phyloP scores from a whole-genome alignment of 2,329 filamentous ascomycete species.

The Calonectria fujianensis region DNA sequence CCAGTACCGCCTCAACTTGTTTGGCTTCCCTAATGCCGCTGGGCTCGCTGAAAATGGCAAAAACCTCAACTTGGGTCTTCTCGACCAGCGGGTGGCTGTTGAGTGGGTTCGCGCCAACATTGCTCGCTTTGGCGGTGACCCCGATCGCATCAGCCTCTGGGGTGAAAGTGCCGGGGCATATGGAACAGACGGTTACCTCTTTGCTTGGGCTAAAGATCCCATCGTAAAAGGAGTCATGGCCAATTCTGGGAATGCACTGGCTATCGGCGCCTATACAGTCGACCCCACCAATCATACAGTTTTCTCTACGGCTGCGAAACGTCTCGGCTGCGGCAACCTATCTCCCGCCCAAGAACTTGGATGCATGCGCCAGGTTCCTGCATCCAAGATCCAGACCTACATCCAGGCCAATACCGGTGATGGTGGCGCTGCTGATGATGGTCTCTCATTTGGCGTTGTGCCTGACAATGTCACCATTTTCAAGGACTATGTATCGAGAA shows the following conservation, averaged over 20 bases:
- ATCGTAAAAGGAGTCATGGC: conserved; percentile 46
- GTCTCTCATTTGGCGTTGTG: conserved; percentile 34
- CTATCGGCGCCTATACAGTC: conserved; percentile 31
- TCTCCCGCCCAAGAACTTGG: conserved; percentile 25
- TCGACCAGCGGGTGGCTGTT: conserved; percentile 48
- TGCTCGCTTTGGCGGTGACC: conserved; percentile 46
- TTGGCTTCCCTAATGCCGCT: conserved; percentile 42
- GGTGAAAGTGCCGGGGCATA: conserved; percentile 47
- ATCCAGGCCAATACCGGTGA: conserved; percentile 40
- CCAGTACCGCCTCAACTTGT: conserved; percentile 46
- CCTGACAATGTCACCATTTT: conserved; percentile 43
- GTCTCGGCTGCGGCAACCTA: conserved; percentile 31
- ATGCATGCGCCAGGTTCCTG: conserved; percentile 41
- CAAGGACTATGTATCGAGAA: conserved; percentile 36
- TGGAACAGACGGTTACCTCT: conserved; percentile 43
- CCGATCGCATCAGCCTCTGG: conserved; percentile 46
- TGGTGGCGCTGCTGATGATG: conserved; percentile 46
- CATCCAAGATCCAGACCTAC: conserved; percentile 37
- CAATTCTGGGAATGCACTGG: conserved; percentile 45
- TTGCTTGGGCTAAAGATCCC: conserved; percentile 43
- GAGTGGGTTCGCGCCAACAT: conserved; percentile 49
- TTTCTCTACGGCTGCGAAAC: conserved; percentile 36
- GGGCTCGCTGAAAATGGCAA: conserved; percentile 17
- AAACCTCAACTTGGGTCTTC: conserved; percentile 44
- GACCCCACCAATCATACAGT: conserved; percentile 38